These are phyloP conservation scores for Neurospora tetrasperma DNA, from an alignment of 495 filamentous ascomycete genomes.

Conservation along the genomic window DNA sequence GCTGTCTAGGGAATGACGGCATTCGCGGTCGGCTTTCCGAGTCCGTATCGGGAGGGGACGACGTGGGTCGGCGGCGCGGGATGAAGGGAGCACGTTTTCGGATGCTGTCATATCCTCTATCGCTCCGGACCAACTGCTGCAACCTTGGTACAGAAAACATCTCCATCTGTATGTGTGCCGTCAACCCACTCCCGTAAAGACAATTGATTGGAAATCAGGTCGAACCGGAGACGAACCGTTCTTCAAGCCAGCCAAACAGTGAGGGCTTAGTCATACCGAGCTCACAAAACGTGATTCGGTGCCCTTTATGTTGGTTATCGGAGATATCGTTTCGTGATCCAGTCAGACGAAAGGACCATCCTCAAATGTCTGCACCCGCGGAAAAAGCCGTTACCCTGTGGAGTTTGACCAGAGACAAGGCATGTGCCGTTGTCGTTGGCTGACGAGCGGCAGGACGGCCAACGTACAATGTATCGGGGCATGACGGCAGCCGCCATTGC, in stretches of 20 bases:
- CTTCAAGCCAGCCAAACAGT: neutral
- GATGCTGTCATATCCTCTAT: neutral
- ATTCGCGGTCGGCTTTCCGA: neutral
- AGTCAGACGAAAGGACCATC: neutral
- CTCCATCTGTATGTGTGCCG: neutral
- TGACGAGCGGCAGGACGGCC: neutral
- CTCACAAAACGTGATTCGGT: neutral
- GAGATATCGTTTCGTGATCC: neutral
- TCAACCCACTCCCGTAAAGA: neutral
- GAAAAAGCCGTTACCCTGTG: neutral
- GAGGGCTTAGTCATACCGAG: neutral
- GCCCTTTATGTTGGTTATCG: neutral
- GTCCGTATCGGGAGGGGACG: neutral
- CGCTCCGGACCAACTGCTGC: neutral
- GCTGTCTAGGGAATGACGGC: neutral
- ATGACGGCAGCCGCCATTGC: neutral
- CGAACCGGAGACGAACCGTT: neutral
- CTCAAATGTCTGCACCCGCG: neutral
- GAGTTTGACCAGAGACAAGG: neutral
- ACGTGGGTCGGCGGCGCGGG: neutral
- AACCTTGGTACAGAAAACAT: neutral
- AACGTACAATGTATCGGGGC: neutral
- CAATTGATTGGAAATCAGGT: neutral
- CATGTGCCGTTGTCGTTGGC: neutral
- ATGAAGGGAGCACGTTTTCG: neutral